These are phyloP conservation scores for Papiliotrema nemorosa DNA, from an alignment of 1,284 basidiomycete genomes.

Conservation along the genomic window DNA sequence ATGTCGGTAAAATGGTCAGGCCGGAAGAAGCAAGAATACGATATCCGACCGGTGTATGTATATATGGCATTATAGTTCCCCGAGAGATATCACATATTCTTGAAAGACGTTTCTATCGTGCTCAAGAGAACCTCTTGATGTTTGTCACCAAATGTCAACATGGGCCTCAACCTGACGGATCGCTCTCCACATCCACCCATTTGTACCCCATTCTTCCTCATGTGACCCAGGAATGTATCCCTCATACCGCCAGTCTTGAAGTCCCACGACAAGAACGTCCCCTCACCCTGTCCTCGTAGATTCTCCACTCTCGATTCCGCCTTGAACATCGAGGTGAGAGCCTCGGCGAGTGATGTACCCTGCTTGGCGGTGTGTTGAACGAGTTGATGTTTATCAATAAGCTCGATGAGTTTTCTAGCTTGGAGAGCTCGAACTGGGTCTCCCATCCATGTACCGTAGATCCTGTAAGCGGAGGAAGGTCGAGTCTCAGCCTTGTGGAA, in stretches of 20 bases:
- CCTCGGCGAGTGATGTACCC: constrained; percentile 14
- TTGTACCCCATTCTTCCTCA: constrained; percentile 38
- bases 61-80: no score
- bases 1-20: no score
- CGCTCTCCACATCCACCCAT: constrained; percentile 49
- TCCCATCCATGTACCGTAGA: constrained; percentile 44
- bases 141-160: constrained; percentile 53
- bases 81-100: no score
- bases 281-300: constrained; percentile 52
- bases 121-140: constrained; percentile 49
- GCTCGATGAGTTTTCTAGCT: constrained; percentile 52
- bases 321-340: constrained; percentile 17
- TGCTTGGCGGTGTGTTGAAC: constrained; percentile 24
- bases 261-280: constrained; percentile 56
- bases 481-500: constrained; percentile 55
- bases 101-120: constrained; percentile 17
- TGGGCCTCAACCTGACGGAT: constrained; percentile 53
- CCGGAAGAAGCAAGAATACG: no score
- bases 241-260: constrained; percentile 42
- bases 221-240: constrained; percentile 50
- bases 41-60: no score
- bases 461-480: constrained; percentile 53
- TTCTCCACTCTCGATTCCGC: constrained; percentile 35
- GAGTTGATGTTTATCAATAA: constrained; percentile 41
- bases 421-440: constrained; percentile 55